phyloP scores from a whole-genome alignment of 495 filamentous ascomycete species.

The Daldinia bambusicola region DNA sequence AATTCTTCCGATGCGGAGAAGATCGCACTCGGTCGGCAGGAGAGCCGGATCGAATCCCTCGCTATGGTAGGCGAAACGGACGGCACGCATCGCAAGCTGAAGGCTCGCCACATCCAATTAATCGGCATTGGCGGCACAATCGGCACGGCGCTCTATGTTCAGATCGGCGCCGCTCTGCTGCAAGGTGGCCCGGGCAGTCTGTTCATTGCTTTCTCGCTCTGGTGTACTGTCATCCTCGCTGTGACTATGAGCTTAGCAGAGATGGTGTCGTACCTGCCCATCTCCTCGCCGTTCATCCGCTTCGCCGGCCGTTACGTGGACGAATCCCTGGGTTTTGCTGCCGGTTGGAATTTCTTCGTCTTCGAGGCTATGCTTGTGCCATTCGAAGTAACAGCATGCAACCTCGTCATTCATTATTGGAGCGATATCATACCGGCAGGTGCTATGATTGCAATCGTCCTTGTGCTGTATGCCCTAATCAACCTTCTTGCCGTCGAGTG shows the following conservation, averaged over 20 bases:
- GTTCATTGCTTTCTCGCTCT: slow-evolving; percentile 79
- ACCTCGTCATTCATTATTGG: slow-evolving; percentile 72
- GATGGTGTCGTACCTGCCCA: slow-evolving; percentile 79
- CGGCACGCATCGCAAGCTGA: slow-evolving; percentile 55
- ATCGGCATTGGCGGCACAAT: slow-evolving; percentile 67
- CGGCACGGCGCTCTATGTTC: slow-evolving; percentile 76
- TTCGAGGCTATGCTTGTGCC: slow-evolving; percentile 70
- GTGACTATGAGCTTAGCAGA: slow-evolving; percentile 73
- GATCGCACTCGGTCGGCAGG: slow-evolving; percentile 11
- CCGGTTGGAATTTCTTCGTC: slow-evolving; percentile 76
- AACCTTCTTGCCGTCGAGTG: slow-evolving; percentile 66
- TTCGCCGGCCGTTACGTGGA: slow-evolving; percentile 80
- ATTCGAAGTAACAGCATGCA: slow-evolving; percentile 71
- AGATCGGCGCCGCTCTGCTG: slow-evolving; percentile 74
- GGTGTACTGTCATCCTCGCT: slow-evolving; percentile 67
- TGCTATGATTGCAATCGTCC: slow-evolving; percentile 66
- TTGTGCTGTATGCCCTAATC: slow-evolving; percentile 66
- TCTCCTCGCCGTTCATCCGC: slow-evolving; percentile 78
- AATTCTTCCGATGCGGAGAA: slow-evolving; percentile 31
- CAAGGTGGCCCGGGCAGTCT: slow-evolving; percentile 79
- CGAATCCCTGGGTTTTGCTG: slow-evolving; percentile 67
- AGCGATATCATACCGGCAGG: slow-evolving; percentile 66
- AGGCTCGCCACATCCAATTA: slow-evolving; percentile 62
- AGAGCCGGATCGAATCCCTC: slow-evolving; percentile 38
- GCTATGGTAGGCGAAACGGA: slow-evolving; percentile 37